These are phyloP conservation scores for Hypoxylon cercidicola DNA, from an alignment of 495 filamentous ascomycete species.

Conservation along the genomic window DNA sequence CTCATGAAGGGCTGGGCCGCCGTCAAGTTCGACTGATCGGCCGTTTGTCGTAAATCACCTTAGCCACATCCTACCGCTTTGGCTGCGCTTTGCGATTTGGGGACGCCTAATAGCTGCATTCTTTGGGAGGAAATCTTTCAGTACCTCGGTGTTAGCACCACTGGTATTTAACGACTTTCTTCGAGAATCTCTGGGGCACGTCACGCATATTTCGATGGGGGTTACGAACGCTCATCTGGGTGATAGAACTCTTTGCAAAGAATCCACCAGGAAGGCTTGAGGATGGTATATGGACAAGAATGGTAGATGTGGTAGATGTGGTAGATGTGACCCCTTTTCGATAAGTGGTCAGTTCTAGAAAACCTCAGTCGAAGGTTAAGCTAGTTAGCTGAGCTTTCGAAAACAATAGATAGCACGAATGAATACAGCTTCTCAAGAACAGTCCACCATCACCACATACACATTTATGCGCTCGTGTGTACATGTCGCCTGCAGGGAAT, in stretches of 20 bases:
- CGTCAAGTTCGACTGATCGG: conserved; percentile 36
- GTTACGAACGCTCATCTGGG: background rate
- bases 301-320: too few relatives aligned
- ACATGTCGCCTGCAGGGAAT: too few relatives aligned
- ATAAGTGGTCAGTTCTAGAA: too few relatives aligned
- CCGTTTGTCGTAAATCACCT: background rate
- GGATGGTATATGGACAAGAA: background rate
- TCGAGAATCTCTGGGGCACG: background rate
- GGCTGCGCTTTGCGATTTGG: too few relatives aligned
- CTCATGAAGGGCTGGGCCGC: conserved; percentile 36
- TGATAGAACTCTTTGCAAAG: background rate
- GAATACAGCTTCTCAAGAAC: too few relatives aligned
- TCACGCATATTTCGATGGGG: too few relatives aligned
- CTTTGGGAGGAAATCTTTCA: too few relatives aligned
- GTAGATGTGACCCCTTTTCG: background rate
- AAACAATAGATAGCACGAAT: too few relatives aligned
- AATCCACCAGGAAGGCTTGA: background rate
- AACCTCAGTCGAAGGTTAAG: too few relatives aligned
- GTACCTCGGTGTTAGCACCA: background rate
- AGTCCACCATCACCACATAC: background rate
- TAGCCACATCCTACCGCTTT: background rate
- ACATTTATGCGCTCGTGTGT: background rate
- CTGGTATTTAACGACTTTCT: background rate
- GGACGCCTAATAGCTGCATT: too few relatives aligned
- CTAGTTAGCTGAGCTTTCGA: too few relatives aligned